These are phyloP conservation scores for Dactylellina sp. DNA, from an alignment of 2,329 filamentous ascomycete species.

Conservation along the genomic window DNA sequence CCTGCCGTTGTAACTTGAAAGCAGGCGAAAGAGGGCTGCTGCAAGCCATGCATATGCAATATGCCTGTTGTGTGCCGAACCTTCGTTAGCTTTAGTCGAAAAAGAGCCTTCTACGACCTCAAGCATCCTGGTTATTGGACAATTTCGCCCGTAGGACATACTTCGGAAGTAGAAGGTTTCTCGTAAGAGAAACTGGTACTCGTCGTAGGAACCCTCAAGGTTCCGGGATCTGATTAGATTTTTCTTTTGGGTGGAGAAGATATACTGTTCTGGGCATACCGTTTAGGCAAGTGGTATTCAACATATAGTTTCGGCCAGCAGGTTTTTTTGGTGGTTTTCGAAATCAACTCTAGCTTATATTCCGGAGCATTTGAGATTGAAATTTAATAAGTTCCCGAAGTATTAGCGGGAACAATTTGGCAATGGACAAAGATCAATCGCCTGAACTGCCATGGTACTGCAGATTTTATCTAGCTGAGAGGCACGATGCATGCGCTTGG, in stretches of 20 bases:
- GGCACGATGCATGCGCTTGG: neutral
- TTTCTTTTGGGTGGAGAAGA: slow-evolving; percentile 33
- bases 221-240: slow-evolving; percentile 57
- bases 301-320: slow-evolving; percentile 15
- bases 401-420: slow-evolving; percentile 39
- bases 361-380: slow-evolving; percentile 6
- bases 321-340: slow-evolving; percentile 28
- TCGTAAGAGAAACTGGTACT: slow-evolving; percentile 50
- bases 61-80: slow-evolving; percentile 44
- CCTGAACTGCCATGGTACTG: slow-evolving; percentile 6
- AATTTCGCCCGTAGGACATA: slow-evolving; percentile 24
- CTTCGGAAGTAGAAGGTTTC: slow-evolving; percentile 48
- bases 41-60: slow-evolving; percentile 48
- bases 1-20: slow-evolving; percentile 25
- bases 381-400: slow-evolving; percentile 36
- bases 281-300: slow-evolving; percentile 48
- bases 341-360: neutral
- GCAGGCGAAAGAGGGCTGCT: slow-evolving; percentile 24
- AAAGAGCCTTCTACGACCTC: neutral
- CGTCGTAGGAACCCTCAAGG: neutral
- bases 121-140: neutral
- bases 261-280: slow-evolving; percentile 14
- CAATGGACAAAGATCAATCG: slow-evolving; percentile 6
- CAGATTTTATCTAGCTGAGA: neutral
- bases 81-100: slow-evolving; percentile 11